Percentiles rank a stretch among this genome's conserved stretches.
phyloP scores from a whole-genome alignment of 257 asterid species.

The Nicotiana undulata region DNA sequence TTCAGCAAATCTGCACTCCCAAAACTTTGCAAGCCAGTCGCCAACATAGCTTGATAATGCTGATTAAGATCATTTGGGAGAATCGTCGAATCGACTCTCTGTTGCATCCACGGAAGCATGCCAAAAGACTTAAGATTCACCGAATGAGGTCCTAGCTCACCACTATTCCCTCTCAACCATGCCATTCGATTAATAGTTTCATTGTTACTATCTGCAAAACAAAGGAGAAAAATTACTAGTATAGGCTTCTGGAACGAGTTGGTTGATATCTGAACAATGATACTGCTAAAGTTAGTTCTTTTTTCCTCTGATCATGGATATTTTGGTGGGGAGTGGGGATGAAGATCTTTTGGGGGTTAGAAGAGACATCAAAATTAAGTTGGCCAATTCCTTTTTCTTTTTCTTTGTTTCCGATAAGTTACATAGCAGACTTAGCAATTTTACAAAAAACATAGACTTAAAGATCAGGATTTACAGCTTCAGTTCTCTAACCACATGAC shows the following conservation, averaged over 20 bases:
- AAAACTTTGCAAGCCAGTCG: conserved; percentile 56
- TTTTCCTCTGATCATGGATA: neutral
- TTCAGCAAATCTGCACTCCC: conserved; percentile 56
- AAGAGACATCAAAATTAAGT: neutral
- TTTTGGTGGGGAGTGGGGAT: neutral
- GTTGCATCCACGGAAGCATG: conserved; percentile 83
- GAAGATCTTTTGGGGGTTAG: neutral
- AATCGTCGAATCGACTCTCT: conserved; percentile 62
- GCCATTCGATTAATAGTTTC: conserved; percentile 73
- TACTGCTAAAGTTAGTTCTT: too few relatives aligned
- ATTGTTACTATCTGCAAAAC: conserved; percentile 46
- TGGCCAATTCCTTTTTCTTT: neutral
- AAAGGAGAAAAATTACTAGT: neutral
- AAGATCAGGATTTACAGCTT: neutral
- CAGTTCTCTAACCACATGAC: neutral
- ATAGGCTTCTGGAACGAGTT: neutral
- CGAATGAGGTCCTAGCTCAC: conserved; percentile 67
- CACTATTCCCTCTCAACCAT: conserved; percentile 75
- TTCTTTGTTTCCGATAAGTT: neutral
- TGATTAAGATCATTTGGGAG: conserved; percentile 59
- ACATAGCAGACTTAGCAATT: neutral
- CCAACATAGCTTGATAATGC: conserved; percentile 79
- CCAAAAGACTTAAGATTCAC: conserved; percentile 62
- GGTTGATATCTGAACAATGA: too few relatives aligned
- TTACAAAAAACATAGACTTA: neutral